phyloP scores from a whole-genome alignment of 2,329 filamentous ascomycete species.

The Akanthomyces muscarius region DNA sequence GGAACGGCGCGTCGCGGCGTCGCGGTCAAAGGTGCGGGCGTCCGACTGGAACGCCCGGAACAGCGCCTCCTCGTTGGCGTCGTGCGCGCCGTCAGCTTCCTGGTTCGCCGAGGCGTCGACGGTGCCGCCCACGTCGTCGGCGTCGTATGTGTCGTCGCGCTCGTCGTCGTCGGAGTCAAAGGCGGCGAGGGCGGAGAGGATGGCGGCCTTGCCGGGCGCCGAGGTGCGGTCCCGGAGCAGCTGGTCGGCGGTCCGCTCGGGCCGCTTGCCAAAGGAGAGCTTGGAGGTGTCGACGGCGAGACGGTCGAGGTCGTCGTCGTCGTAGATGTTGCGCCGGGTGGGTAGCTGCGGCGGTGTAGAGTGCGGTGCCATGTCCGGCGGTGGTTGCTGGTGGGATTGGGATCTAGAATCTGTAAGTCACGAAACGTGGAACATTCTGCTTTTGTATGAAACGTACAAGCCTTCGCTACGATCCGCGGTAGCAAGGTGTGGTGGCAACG shows the following conservation, averaged over 20 bases:
- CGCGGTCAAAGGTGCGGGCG: constrained; percentile 65
- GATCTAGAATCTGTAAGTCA: constrained; percentile 22
- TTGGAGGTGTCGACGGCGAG: constrained; percentile 63
- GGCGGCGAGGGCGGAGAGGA: constrained; percentile 78
- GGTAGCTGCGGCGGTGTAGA: constrained; percentile 56
- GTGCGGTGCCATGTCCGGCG: constrained; percentile 48
- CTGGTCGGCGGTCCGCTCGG: constrained; percentile 64
- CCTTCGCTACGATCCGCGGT: constrained; percentile 60
- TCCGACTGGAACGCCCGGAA: constrained; percentile 67
- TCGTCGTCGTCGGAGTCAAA: constrained; percentile 97
- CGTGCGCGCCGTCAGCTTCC: constrained; percentile 39
- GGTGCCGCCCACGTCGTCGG: constrained; percentile 83
- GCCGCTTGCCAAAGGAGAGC: constrained; percentile 74
- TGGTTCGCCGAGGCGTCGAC: constrained; percentile 66
- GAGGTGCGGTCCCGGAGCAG: constrained; percentile 61
- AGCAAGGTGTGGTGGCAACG: constrained; percentile 65
- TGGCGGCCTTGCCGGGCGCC: constrained; percentile 75
- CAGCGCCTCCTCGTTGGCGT: constrained; percentile 64
- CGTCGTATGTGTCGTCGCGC: constrained; percentile 93
- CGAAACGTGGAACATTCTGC: constrained; percentile 20
- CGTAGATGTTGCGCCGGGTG: constrained; percentile 68
- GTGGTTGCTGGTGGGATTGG: constrained; percentile 25
- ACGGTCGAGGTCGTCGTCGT: constrained; percentile 74
- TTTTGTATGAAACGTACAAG: constrained; percentile 42
- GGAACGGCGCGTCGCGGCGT: constrained; percentile 64